These are phyloP conservation scores for Colletotrichum truncatum DNA, from an alignment of 2,329 filamentous ascomycete species.

Conservation along the genomic window DNA sequence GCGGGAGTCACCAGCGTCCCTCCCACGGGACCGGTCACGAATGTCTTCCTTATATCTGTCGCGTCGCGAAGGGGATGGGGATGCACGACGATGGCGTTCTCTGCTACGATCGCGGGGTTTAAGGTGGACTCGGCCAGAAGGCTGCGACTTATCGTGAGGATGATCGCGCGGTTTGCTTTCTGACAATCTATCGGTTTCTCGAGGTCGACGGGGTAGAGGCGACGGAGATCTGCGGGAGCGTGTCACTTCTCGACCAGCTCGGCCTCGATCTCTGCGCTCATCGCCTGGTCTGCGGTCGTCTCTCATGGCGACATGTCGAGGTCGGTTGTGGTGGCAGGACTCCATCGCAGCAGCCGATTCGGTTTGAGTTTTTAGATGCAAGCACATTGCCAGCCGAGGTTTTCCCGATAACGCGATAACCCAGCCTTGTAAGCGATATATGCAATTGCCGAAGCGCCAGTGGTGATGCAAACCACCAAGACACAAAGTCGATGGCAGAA, in stretches of 20 bases:
- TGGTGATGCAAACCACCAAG: slow-evolving; percentile 2
- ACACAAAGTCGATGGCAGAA: neutral
- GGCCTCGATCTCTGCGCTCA: slow-evolving; percentile 51
- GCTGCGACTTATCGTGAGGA: slow-evolving; percentile 25
- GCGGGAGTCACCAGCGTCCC: slow-evolving; percentile 22
- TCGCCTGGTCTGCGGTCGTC: slow-evolving; percentile 50
- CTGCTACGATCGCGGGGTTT: slow-evolving; percentile 31
- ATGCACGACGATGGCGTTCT: slow-evolving; percentile 40
- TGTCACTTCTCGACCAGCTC: slow-evolving; percentile 48
- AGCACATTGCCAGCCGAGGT: slow-evolving; percentile 28
- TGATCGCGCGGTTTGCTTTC: slow-evolving; percentile 28
- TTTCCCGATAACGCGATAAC: slow-evolving; percentile 31
- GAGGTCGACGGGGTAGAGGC: slow-evolving; percentile 34
- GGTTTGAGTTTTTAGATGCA: slow-evolving; percentile 33
- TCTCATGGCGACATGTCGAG: slow-evolving; percentile 51
- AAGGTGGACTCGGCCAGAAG: slow-evolving; percentile 25
- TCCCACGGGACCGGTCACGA: slow-evolving; percentile 24
- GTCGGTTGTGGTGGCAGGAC: slow-evolving; percentile 26
- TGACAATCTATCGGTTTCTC: slow-evolving; percentile 37
- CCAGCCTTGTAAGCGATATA: slow-evolving; percentile 15
- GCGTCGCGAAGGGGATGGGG: slow-evolving; percentile 29
- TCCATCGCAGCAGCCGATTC: slow-evolving; percentile 26
- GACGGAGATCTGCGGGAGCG: slow-evolving; percentile 44
- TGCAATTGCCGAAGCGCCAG: slow-evolving; percentile 22
- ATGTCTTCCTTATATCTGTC: slow-evolving; percentile 14